These are phyloP conservation scores for Taiwanofungus camphoratus DNA, from an alignment of 1,284 basidiomycete species.

Conservation along the genomic window DNA sequence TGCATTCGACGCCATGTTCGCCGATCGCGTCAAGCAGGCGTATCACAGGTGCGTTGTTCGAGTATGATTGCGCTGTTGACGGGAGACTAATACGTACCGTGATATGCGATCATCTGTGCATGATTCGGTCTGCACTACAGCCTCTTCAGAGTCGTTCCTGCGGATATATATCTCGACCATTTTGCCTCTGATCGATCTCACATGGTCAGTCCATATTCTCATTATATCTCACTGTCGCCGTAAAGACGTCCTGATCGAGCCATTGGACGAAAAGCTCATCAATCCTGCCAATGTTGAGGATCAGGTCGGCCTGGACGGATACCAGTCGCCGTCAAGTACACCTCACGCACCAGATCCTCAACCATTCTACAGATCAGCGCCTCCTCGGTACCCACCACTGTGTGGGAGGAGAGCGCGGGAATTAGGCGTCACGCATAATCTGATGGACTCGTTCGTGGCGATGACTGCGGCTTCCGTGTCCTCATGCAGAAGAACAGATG, in stretches of 20 bases:
- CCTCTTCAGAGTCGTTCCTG: slow-evolving; percentile 46
- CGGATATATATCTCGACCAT: slow-evolving; percentile 42
- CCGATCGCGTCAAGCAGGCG: slow-evolving; percentile 14
- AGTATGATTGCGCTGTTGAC: background rate
- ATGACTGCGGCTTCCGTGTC: slow-evolving; percentile 33
- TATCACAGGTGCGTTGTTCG: slow-evolving; percentile 42
- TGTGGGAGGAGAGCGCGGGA: slow-evolving; percentile 39
- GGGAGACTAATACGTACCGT: background rate
- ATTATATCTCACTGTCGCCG: too few species aligned
- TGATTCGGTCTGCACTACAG: slow-evolving; percentile 27
- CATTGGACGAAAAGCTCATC: too few species aligned
- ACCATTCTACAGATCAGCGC: slow-evolving; percentile 28
- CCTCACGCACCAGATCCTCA: background rate
- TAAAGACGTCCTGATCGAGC: too few species aligned
- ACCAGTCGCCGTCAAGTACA: too few species aligned
- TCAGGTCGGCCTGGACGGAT: too few species aligned
- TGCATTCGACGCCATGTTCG: slow-evolving; percentile 23
- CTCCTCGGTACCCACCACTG: slow-evolving; percentile 50
- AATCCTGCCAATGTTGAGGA: too few species aligned
- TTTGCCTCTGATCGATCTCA: slow-evolving; percentile 78
- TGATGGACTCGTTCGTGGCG: slow-evolving; percentile 56
- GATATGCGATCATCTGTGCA: background rate
- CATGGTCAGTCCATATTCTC: slow-evolving; percentile 44
- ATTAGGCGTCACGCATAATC: slow-evolving; percentile 44
- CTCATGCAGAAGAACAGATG: background rate